These are phyloP conservation scores for Blastocladiella emersonii DNA, from an alignment of 371 early-diverging fungal genomes.

Conservation along the genomic window DNA sequence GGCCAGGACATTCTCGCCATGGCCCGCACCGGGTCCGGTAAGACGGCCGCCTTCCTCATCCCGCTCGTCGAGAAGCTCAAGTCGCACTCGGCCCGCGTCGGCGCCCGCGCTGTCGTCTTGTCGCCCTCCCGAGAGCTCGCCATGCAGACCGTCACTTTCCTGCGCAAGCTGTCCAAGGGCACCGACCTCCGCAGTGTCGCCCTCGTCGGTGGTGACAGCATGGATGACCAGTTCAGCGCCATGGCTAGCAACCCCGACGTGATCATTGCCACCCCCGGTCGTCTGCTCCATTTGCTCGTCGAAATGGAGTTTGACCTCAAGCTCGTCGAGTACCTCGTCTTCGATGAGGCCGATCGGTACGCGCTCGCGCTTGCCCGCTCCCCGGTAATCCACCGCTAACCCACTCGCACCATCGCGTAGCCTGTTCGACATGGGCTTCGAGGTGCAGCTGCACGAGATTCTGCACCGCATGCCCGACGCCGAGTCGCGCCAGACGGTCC, in stretches of 20 bases:
- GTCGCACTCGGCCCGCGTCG: conserved; percentile 72
- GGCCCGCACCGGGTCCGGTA: conserved; percentile 98
- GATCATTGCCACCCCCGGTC: conserved; percentile 95
- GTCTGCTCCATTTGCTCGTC: conserved; percentile 86
- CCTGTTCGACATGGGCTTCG: conserved; percentile 95
- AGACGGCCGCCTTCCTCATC: conserved; percentile 94
- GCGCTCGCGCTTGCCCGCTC: conserved; percentile 1
- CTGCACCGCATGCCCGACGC: conserved; percentile 60
- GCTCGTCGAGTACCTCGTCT: conserved; percentile 87
- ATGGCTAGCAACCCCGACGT: conserved; percentile 91
- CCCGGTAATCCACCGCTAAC: not conserved
- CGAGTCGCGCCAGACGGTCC: conserved; percentile 60
- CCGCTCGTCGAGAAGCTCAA: conserved; percentile 85
- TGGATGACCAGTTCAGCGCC: conserved; percentile 84
- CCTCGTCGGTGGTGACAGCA: conserved; percentile 90
- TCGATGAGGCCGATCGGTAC: conserved; percentile 96
- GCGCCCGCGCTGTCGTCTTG: conserved; percentile 72
- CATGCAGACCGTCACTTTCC: conserved; percentile 85
- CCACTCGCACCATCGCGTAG: too few relatives aligned
- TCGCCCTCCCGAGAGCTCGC: conserved; percentile 95
- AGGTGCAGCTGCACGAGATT: conserved; percentile 86
- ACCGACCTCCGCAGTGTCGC: conserved; percentile 79
- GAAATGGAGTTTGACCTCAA: conserved; percentile 82
- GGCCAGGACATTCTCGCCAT: conserved; percentile 92
- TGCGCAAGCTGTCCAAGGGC: conserved; percentile 73